phyloP scores from a whole-genome alignment of 2,329 filamentous ascomycete genomes.

The Phialophora verrucosa region DNA sequence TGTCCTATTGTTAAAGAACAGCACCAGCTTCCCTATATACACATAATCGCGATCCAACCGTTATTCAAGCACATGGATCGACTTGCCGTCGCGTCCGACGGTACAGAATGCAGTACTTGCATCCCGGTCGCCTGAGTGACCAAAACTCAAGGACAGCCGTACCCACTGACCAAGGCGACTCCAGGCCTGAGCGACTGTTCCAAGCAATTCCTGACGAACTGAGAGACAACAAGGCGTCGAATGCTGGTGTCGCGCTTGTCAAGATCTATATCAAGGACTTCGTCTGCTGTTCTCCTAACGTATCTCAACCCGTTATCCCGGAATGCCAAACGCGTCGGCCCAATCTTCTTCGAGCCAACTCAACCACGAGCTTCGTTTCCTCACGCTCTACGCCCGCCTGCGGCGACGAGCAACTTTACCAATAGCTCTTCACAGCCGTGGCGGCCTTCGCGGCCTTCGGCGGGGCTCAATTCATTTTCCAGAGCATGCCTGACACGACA shows the following conservation, averaged over 20 bases:
- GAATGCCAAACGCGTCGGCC: background rate
- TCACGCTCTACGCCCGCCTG: constrained; percentile 1
- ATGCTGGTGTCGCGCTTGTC: background rate
- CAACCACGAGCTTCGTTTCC: background rate
- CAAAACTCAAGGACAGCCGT: constrained; percentile 1
- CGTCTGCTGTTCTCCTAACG: background rate
- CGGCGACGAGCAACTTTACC: constrained; percentile 5
- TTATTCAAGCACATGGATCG: background rate
- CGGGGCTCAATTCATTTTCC: constrained; percentile 6
- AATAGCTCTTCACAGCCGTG: constrained; percentile 5
- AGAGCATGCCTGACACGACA: constrained; percentile 2
- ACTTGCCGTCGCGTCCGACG: background rate
- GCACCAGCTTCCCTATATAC: background rate
- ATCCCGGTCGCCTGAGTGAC: background rate
- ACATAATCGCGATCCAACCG: background rate
- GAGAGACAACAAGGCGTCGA: background rate
- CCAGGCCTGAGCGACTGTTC: constrained; percentile 9
- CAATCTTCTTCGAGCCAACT: background rate
- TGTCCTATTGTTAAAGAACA: background rate
- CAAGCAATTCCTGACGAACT: background rate
- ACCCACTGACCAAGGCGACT: background rate
- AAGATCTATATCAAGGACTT: constrained; percentile 6
- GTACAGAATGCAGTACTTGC: constrained; percentile 6
- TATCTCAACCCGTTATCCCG: background rate
- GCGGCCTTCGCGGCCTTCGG: constrained; percentile 9